These are phyloP conservation scores for Cladophialophora yegresii DNA, from an alignment of 2,329 filamentous ascomycete species.

Conservation along the genomic window DNA sequence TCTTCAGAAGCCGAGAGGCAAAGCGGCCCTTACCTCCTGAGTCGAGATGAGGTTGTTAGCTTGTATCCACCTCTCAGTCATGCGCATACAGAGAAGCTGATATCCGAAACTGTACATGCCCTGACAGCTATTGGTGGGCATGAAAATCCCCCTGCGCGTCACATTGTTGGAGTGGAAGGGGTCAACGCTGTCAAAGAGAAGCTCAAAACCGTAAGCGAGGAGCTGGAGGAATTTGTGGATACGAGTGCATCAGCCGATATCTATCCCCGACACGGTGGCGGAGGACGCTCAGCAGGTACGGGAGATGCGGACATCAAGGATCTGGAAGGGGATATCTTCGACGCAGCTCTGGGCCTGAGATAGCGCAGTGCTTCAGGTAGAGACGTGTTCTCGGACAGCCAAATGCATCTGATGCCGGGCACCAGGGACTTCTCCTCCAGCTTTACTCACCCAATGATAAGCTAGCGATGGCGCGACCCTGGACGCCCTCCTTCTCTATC, in stretches of 20 bases:
- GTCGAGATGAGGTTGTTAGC: conserved; percentile 55
- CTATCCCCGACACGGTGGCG: conserved; percentile 20
- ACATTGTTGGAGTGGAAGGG: conserved; percentile 90
- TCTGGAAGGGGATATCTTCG: conserved; percentile 26
- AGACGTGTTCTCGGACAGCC: neutral
- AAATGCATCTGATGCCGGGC: neutral
- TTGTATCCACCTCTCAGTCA: conserved; percentile 74
- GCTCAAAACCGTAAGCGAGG: conserved; percentile 91
- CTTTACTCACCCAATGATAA: neutral
- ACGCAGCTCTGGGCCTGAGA: conserved; percentile 20
- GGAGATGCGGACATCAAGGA: conserved; percentile 28
- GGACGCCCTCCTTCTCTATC: conserved; percentile 21
- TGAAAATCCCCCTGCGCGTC: conserved; percentile 89
- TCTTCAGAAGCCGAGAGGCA: conserved; percentile 34
- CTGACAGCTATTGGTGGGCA: conserved; percentile 90
- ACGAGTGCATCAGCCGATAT: conserved; percentile 78
- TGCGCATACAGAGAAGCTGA: conserved; percentile 69
- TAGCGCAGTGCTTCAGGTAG: neutral
- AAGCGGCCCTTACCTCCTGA: conserved; percentile 34
- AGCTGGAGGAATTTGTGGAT: conserved; percentile 93
- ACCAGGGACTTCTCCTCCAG: neutral
- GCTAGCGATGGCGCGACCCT: conserved; percentile 11
- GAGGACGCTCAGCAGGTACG: conserved; percentile 20
- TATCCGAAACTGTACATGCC: conserved; percentile 87
- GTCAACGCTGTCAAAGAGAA: conserved; percentile 90